These are phyloP conservation scores for Moringa oleifera DNA, from an alignment of 345 rosid genomes.

Conservation along the genomic window DNA sequence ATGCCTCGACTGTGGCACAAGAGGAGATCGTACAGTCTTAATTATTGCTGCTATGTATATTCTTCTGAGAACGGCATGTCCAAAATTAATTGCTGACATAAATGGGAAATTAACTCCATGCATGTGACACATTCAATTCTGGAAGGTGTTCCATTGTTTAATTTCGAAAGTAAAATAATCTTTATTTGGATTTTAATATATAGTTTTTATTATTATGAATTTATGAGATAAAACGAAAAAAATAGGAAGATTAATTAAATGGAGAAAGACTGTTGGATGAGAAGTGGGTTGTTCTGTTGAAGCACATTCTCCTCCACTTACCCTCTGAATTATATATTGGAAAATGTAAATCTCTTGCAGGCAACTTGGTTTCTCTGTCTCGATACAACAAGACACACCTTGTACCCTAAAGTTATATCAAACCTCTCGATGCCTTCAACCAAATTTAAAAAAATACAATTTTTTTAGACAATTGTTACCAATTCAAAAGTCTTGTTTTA, in stretches of 20 bases:
- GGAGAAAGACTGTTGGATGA: not conserved
- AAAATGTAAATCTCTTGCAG: slow-evolving; percentile 8
- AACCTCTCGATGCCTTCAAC: slow-evolving; percentile 11
- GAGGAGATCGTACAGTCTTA: not conserved
- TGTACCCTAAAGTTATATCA: slow-evolving; percentile 34
- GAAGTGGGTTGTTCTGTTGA: slow-evolving; percentile 28
- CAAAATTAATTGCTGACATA: slow-evolving; percentile 1
- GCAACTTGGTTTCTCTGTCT: slow-evolving; percentile 25
- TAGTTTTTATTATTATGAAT: not conserved
- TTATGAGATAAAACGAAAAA: not conserved
- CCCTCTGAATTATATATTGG: no score
- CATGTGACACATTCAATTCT: not conserved
- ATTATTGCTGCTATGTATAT: slow-evolving; percentile 2
- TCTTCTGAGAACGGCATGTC: slow-evolving; percentile 10
- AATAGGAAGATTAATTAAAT: not conserved
- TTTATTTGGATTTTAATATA: no score
- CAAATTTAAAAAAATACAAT: no score
- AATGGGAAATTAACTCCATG: slow-evolving; percentile 15
- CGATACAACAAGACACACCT: slow-evolving; percentile 21
- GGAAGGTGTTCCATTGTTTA: no score
- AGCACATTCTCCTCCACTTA: slow-evolving; percentile 25
- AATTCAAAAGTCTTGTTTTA: no score
- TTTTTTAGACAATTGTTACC: no score
- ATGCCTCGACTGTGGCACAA: not conserved
- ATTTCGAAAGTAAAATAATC: no score